phyloP scores from a whole-genome alignment of 1,284 basidiomycete genomes.

The Rhodotorula mucilaginosa region DNA sequence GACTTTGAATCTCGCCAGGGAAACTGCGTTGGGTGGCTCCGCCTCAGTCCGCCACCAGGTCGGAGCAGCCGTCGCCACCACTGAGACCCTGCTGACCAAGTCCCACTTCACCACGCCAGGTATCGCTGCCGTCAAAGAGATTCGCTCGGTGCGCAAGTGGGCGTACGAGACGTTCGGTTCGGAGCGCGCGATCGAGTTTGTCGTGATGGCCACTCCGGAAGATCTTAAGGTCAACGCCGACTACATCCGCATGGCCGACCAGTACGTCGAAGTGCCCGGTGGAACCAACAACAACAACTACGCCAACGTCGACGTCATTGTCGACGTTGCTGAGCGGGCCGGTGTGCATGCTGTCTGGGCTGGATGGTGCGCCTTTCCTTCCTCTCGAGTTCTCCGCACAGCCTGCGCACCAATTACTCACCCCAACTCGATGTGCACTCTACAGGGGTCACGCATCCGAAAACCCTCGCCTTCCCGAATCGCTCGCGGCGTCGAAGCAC shows the following conservation, averaged over 20 bases:
- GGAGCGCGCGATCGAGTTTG: constrained; percentile 95
- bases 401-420: neutral
- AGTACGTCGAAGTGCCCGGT: constrained; percentile 97
- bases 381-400: neutral
- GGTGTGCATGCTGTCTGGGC: constrained; percentile 99
- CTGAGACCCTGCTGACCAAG: neutral
- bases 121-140: constrained; percentile 99
- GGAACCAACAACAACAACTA: constrained; percentile 99
- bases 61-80: too few species aligned
- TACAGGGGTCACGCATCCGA: constrained; percentile 90
- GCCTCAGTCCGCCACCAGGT: too few species aligned
- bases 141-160: constrained; percentile 98
- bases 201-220: constrained; percentile 99
- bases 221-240: constrained; percentile 95
- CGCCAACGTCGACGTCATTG: constrained; percentile 98
- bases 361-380: constrained; percentile 66
- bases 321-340: constrained; percentile 94
- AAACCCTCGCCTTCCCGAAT: constrained; percentile 96
- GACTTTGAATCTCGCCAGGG: neutral
- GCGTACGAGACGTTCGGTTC: constrained; percentile 98
- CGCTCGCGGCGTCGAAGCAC: constrained; percentile 82
- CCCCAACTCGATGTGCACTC: neutral
- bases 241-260: constrained; percentile 99
- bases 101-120: constrained; percentile 50
- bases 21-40: too few species aligned